These are phyloP conservation scores for Gossypium turneri DNA, from an alignment of 345 rosid species.

Conservation along the genomic window DNA sequence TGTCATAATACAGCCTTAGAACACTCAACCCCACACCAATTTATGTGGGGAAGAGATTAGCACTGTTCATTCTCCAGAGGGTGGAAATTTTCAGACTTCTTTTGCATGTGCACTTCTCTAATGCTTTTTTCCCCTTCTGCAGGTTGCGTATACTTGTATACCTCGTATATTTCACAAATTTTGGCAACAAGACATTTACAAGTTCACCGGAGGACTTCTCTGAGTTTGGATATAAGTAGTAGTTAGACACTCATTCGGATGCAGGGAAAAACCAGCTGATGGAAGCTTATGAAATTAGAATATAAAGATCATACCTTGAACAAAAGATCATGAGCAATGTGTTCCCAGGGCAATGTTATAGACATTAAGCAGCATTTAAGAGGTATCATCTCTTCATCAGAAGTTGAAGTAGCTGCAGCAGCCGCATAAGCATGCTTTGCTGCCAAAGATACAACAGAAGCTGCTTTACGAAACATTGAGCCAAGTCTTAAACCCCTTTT, in stretches of 20 bases:
- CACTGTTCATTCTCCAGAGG: not conserved
- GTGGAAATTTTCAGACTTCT: not conserved
- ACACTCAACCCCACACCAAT: not conserved
- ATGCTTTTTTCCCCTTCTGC: conserved; percentile 8
- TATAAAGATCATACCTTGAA: conserved; percentile 60
- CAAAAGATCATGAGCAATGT: conserved; percentile 87
- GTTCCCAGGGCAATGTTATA: conserved; percentile 90
- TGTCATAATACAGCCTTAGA: conserved; percentile 1
- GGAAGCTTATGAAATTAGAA: not conserved
- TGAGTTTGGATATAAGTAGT: conserved; percentile 25
- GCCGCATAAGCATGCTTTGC: conserved; percentile 96
- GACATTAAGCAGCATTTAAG: conserved; percentile 97
- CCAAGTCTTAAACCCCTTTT: conserved; percentile 80
- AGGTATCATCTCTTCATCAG: conserved; percentile 85
- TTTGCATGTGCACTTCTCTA: conserved; percentile 2
- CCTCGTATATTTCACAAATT: not conserved
- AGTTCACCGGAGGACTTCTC: conserved; percentile 67
- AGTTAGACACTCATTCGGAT: conserved; percentile 12
- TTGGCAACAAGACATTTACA: conserved; percentile 27
- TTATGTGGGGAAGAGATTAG: not conserved
- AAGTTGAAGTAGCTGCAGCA: conserved; percentile 55
- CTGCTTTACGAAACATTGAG: conserved; percentile 80
- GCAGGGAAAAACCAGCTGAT: not conserved
- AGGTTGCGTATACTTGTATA: not conserved
- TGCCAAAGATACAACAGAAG: conserved; percentile 86